Evolutionary conservation across 2,329 filamentous ascomycete genomes (phyloP).

Genomic region (Endocalyx cinctus): DNA sequence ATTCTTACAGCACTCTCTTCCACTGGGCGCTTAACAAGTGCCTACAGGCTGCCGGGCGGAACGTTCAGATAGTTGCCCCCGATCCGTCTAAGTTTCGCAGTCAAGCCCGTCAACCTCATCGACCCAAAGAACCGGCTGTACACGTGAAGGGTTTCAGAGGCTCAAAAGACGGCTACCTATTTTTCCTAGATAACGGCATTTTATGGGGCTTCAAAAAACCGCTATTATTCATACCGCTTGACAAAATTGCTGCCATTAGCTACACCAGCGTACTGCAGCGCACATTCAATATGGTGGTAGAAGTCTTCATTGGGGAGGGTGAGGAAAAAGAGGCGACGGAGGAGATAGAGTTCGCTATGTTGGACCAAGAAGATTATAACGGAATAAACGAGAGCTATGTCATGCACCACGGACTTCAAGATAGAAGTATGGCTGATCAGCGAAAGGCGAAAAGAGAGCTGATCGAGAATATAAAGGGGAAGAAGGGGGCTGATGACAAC

Average conservation of each 20-base stretch:
- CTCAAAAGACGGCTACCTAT: conserved; percentile 64
- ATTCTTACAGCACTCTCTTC: conserved; percentile 55
- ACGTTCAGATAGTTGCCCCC: conserved; percentile 44
- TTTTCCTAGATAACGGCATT: conserved; percentile 63
- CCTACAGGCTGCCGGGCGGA: conserved; percentile 44
- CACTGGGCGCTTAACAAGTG: conserved; percentile 55
- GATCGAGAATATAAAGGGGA: conserved; percentile 52
- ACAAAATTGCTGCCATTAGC: conserved; percentile 57
- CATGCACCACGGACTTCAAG: conserved; percentile 55
- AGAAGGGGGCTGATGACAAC: conserved; percentile 35
- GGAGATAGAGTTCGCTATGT: conserved; percentile 64
- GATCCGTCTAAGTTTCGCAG: conserved; percentile 56
- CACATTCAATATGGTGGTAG: conserved; percentile 64
- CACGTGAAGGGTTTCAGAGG: conserved; percentile 64
- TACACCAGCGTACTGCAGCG: conserved; percentile 64
- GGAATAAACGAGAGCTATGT: conserved; percentile 61
- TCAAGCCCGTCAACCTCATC: conserved; percentile 50
- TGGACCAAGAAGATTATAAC: conserved; percentile 64
- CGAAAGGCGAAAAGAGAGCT: conserved; percentile 60
- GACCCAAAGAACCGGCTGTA: conserved; percentile 58
- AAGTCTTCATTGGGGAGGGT: conserved; percentile 42
- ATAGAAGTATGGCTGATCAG: conserved; percentile 65
- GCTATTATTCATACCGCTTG: conserved; percentile 58
- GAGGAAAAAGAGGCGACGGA: conserved; percentile 45
- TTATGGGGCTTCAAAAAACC: conserved; percentile 70